These are phyloP conservation scores for Yarrowia galli DNA, from an alignment of 1,139 yeast species.

Conservation along the genomic window DNA sequence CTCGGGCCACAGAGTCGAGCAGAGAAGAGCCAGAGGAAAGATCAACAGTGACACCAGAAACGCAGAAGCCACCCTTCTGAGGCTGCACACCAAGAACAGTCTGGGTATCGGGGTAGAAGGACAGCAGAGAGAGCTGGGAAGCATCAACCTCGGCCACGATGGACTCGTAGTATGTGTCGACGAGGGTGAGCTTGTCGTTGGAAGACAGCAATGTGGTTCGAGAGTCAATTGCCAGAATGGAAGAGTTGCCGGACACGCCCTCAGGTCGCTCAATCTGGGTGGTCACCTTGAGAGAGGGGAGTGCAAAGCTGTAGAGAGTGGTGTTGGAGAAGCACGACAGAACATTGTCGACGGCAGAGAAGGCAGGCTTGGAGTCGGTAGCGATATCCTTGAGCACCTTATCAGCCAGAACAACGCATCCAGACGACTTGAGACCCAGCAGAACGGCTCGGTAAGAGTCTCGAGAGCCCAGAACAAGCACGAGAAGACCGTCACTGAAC, in stretches of 20 bases:
- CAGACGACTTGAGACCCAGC: conserved; percentile 25
- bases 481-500: conserved; percentile 20
- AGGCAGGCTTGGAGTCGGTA: conserved; percentile 18
- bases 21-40: conserved; percentile 63
- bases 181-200: conserved; percentile 50
- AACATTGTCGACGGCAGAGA: conserved; percentile 26
- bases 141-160: conserved; percentile 50
- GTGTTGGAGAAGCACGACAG: conserved; percentile 20
- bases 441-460: conserved; percentile 30
- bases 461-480: conserved; percentile 27
- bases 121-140: conserved; percentile 42
- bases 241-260: conserved; percentile 49
- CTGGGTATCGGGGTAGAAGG: conserved; percentile 43
- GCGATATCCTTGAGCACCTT: conserved; percentile 30
- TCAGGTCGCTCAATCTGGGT: conserved; percentile 32
- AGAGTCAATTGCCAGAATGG: conserved; percentile 50
- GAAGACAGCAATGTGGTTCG: conserved; percentile 54
- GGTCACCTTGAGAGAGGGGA: conserved; percentile 39
- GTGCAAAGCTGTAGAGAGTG: conserved; percentile 25
- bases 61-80: conserved; percentile 42
- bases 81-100: conserved; percentile 42
- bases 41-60: conserved; percentile 59
- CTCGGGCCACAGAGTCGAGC: conserved; percentile 32
- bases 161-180: conserved; percentile 56
- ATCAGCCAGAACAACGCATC: conserved; percentile 31